Base-by-base conservation (phyloP, 306 rosid species). In the Psophocarpus tetragonolobus region DNA sequence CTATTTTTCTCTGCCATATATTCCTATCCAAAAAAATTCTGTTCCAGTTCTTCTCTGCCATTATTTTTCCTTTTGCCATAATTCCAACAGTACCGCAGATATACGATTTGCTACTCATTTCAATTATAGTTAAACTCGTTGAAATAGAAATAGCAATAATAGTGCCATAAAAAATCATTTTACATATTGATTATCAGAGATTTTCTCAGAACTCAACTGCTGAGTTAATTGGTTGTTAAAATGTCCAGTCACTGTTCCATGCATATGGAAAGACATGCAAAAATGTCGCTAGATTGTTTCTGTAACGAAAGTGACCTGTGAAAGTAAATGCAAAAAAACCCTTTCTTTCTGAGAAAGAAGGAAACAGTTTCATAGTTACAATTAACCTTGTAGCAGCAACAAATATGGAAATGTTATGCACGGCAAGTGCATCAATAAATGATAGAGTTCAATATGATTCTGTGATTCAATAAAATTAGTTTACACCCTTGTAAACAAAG, bases 351-450 rank as follows among this genome's bases (percentile, higher is more conserved):
- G n/a, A 45, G 62, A 10, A 70, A 18, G 10, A 23, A 65, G 21
- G 26, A 38, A 67, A 57, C 9, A 54, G 58, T 67, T 77, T 54
- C 57, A 10, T 26, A 17, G 48, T 33, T 9, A 64, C 48, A 50
- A 79, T 35, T 14, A 50, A 18, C 36, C 61, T 20, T 8, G 65
- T 35, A 21, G 18, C 20, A 56, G 39, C 20, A 32, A 48, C 66
- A 76, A 60, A 8, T 57, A 68, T 74, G 29, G 75, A 67, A 67
- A 42, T 48, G 32, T 24, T 75, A 53, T 80, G 60, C 73, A 81
- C 45, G 20, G 8, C 45, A 56, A 50, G n/a, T 66, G 68, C 78
- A 72, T 56, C 60, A 68, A 76, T 33, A 35, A 67, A 61, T 45
- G 51, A 11, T 13, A 77, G 72, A 78, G 63, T 53, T 70, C 3